Conservation (phyloP, 441 rosid genomes). For the Aleurites moluccanus region DNA sequence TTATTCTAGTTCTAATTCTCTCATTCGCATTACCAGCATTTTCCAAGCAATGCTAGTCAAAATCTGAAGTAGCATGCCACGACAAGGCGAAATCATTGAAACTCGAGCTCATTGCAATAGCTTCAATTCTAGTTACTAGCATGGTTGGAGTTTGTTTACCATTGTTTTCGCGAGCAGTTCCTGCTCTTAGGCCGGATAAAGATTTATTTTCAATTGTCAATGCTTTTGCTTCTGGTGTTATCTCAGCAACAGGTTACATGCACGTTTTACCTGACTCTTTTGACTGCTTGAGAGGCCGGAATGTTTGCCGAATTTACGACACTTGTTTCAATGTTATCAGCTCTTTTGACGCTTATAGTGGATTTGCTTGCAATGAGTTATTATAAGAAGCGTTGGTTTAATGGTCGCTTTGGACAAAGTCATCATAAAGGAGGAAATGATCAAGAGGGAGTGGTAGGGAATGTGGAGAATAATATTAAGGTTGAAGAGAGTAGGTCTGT, state of each 20-base stretch:
- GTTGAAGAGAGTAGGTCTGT: background rate
- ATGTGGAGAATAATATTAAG: background rate
- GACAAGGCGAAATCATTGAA: constrained; percentile 30
- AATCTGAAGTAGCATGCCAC: constrained; percentile 23
- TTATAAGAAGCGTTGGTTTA: constrained; percentile 13
- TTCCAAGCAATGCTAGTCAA: constrained; percentile 20
- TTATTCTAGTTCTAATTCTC: constrained; percentile 8
- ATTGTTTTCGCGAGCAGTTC: constrained; percentile 27
- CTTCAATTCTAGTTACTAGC: constrained; percentile 38
- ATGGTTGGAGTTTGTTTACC: constrained; percentile 43
- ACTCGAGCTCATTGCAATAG: constrained; percentile 41
- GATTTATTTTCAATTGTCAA: constrained; percentile 34
- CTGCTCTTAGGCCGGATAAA: constrained; percentile 33
- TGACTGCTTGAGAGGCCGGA: constrained; percentile 28
- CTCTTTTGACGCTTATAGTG: constrained; percentile 41
- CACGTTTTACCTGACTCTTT: constrained; percentile 55
- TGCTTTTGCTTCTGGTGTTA: constrained; percentile 48
- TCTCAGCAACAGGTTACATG: constrained; percentile 54
- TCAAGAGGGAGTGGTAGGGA: background rate
- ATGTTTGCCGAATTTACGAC: constrained; percentile 44
- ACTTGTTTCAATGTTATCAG: constrained; percentile 51
- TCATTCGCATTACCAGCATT: background rate
- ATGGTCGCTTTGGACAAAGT: too few relatives aligned
- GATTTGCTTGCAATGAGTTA: constrained; percentile 39
- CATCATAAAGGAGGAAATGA: background rate